A percentile compares a stretch with the other conserved stretches of the same genome.
Conservation (phyloP, 2,329 filamentous ascomycete species). For the Penicillium sp. region DNA sequence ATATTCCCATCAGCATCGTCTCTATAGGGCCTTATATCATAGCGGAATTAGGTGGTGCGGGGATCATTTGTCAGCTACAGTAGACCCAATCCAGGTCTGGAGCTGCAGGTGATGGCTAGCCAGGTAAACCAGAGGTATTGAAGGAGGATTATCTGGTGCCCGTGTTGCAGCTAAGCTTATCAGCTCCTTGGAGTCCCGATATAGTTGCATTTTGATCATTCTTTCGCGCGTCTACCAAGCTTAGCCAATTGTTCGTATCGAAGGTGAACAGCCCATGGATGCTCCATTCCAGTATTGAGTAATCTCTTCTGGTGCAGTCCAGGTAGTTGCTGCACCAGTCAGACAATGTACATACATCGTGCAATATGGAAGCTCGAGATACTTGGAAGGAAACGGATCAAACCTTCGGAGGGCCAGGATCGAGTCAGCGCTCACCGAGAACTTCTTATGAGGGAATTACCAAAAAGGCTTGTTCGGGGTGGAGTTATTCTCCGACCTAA, state of each 20-base stretch:
- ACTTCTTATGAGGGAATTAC: not conserved
- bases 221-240: not conserved
- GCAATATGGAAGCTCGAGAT: not conserved
- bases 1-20: not conserved
- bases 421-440: not conserved
- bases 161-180: not conserved
- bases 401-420: not conserved
- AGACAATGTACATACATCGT: not conserved
- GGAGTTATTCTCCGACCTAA: not conserved
- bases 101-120: not conserved
- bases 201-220: not conserved
- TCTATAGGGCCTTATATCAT: not conserved
- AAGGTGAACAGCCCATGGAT: too few relatives aligned
- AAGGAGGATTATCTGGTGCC: not conserved
- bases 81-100: too few relatives aligned
- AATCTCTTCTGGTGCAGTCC: not conserved
- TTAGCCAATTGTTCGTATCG: not conserved
- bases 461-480: not conserved
- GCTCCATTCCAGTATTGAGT: not conserved
- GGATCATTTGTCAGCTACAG: not conserved
- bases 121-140: not conserved
- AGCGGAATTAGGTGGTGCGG: not conserved
- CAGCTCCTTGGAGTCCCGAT: not conserved
- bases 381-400: not conserved
- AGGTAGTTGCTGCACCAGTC: not conserved